Conservation (phyloP, 129 eudicot genomes). For the Logfia minima region DNA sequence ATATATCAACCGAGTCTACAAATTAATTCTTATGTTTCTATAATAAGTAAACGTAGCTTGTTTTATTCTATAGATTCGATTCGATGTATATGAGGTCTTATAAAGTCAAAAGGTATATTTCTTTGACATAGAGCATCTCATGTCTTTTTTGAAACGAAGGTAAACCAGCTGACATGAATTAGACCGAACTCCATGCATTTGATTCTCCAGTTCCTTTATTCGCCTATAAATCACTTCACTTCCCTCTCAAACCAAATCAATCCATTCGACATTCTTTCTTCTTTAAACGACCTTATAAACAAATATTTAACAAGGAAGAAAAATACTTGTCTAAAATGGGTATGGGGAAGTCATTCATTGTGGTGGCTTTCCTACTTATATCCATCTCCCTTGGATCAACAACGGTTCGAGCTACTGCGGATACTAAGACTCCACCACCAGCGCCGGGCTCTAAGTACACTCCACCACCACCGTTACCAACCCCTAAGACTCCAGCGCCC, state of each 20-base stretch:
- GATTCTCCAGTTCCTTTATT: background rate
- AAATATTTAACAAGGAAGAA: background rate
- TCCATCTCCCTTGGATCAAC: conserved; percentile 38
- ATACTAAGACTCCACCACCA: conserved; percentile 17
- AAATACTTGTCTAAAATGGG: background rate
- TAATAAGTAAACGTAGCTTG: too few relatives aligned
- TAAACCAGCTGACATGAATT: background rate
- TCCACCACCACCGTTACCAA: conserved; percentile 14
- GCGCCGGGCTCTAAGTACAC: background rate
- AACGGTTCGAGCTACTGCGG: conserved; percentile 25
- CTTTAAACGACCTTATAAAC: background rate
- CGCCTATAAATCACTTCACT: background rate
- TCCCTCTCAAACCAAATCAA: background rate
- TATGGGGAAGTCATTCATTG: conserved; percentile 38
- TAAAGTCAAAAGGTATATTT: background rate
- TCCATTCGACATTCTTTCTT: background rate
- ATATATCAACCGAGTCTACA: too few relatives aligned
- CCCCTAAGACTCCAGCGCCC: conserved; percentile 6
- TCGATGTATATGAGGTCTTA: background rate
- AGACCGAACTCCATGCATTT: conserved; percentile 3
- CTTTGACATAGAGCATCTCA: background rate
- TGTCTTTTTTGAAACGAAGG: conserved; percentile 11
- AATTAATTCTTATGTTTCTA: background rate
- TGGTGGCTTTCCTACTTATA: conserved; percentile 46
- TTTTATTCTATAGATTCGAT: background rate